A percentile compares a stretch with the other conserved stretches of the same genome.
Conservation (phyloP, 73 alveolate species). For the Paramecium sonneborni region DNA sequence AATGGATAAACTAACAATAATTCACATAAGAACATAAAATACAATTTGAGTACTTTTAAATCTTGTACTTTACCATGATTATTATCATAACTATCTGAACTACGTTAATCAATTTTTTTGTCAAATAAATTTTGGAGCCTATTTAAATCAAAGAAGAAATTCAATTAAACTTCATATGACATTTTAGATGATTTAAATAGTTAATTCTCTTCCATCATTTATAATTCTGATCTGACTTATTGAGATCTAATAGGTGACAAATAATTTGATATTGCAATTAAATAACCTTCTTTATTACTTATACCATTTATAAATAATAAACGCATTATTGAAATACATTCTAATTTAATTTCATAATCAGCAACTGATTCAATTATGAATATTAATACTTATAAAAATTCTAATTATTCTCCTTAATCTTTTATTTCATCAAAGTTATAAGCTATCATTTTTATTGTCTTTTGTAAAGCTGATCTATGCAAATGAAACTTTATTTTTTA, state of each 20-base stretch:
- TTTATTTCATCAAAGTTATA: conserved; percentile 44
- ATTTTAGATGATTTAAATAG: background rate
- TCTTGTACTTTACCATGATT: background rate
- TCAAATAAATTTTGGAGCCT: background rate
- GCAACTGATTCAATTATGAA: background rate
- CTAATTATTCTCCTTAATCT: background rate
- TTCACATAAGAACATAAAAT: conserved; percentile 49
- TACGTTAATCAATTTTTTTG: conserved; percentile 26
- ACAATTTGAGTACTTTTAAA: background rate
- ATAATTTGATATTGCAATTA: background rate
- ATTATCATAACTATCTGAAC: conserved; percentile 13
- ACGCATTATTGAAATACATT: background rate
- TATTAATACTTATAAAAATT: background rate
- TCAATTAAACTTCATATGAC: background rate
- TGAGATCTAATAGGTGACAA: background rate
- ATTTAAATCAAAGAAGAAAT: background rate
- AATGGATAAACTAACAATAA: background rate
- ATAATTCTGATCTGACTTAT: background rate
- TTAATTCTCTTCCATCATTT: background rate
- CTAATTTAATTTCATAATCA: conserved; percentile 38
- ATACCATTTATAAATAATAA: background rate
- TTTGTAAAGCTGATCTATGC: background rate
- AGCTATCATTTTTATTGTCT: conserved; percentile 24
- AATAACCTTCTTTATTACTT: background rate
- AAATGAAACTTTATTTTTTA: conserved; percentile 20